Evolutionary conservation across 495 filamentous ascomycete genomes (phyloP).

Genomic region (Aspergillus egyptiacus): DNA sequence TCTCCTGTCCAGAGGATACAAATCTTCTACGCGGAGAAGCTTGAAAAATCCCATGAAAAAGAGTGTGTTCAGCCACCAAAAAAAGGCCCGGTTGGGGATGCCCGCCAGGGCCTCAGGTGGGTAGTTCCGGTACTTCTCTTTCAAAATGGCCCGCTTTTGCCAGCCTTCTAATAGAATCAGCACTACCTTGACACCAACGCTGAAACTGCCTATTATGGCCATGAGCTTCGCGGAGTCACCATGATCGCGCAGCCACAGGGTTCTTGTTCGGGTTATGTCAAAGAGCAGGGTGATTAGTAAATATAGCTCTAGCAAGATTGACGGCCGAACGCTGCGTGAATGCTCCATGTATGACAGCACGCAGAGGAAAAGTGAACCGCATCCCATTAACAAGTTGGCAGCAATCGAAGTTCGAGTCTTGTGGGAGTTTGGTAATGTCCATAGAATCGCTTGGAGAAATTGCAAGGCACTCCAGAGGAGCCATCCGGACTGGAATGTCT

Average conservation of each 20-base stretch:
- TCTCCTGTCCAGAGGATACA: constrained; percentile 4
- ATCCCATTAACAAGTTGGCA: not conserved
- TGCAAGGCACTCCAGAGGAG: not conserved
- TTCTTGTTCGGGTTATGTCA: constrained; percentile 1
- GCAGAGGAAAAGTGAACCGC: not conserved
- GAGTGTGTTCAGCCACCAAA: constrained; percentile 13
- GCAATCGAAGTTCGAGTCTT: not conserved
- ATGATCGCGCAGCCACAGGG: not conserved
- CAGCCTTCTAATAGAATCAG: constrained; percentile 1
- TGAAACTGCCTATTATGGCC: not conserved
- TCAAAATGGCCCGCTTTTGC: not conserved
- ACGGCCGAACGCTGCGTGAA: constrained; percentile 2
- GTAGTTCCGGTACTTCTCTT: not conserved
- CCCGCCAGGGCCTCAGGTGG: not conserved
- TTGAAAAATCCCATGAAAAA: constrained; percentile 4
- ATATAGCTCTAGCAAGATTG: not conserved
- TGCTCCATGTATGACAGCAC: constrained; percentile 2
- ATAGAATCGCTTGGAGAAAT: not conserved
- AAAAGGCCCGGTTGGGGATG: constrained; percentile 1
- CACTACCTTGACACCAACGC: not conserved
- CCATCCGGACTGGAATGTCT: not conserved
- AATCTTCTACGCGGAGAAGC: constrained; percentile 2
- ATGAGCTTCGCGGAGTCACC: not conserved
- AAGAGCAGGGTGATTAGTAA: not conserved
- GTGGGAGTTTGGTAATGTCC: not conserved